Percentiles rank a stretch among this genome's conserved stretches.
phyloP scores from a whole-genome alignment of 768 basidiomycete species.

The Auricularia heimuer region DNA sequence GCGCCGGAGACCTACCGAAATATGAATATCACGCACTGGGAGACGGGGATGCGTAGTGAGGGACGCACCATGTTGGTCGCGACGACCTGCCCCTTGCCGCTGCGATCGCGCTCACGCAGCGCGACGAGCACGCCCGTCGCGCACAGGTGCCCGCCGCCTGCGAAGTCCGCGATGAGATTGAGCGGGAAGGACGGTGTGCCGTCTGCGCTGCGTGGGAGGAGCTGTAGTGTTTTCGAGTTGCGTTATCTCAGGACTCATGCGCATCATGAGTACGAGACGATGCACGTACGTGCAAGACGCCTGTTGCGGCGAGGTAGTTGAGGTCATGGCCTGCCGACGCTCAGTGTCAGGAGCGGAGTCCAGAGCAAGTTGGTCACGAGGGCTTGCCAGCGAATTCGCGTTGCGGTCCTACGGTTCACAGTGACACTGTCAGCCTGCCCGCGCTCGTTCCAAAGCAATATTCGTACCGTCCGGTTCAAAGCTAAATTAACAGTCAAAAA shows the following conservation, averaged over 20 bases:
- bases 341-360: neutral
- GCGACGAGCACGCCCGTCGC: conserved; percentile 67
- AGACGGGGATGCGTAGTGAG: neutral
- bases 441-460: neutral
- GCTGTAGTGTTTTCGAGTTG: neutral
- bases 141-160: conserved; percentile 67
- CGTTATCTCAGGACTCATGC: neutral
- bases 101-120: conserved; percentile 51
- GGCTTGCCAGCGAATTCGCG: conserved; percentile 65
- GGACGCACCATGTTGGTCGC: conserved; percentile 60
- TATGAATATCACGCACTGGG: neutral
- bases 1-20: conserved; percentile 58
- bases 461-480: neutral
- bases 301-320: conserved; percentile 75
- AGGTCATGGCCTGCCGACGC: conserved; percentile 59
- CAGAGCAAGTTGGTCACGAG: neutral
- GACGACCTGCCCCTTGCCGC: conserved; percentile 64
- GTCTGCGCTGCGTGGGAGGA: conserved; percentile 35
- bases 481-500: neutral
- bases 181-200: conserved; percentile 63
- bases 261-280: neutral
- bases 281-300: conserved; percentile 50
- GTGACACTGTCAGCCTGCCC: neutral
- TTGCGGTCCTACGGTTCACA: conserved; percentile 40
- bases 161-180: conserved; percentile 76